A percentile compares a stretch with the other conserved stretches of the same genome.
Conservation (phyloP, 352 stramenopile genomes). For the Paralagenidium karlingii region DNA sequence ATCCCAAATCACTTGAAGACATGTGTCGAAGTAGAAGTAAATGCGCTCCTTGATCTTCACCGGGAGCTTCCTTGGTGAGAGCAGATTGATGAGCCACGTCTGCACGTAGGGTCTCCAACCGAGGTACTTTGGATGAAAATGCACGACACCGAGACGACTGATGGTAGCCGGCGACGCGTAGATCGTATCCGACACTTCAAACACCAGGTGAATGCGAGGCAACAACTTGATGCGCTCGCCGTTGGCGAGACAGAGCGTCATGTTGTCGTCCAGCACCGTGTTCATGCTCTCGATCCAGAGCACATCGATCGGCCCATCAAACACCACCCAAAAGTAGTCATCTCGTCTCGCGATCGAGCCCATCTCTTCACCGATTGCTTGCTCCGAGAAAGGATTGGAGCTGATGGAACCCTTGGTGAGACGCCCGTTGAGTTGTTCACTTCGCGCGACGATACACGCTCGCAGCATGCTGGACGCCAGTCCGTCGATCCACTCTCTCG, state of each 20-base stretch:
- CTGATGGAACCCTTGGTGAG: constrained; percentile 2
- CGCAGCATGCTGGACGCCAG: constrained; percentile 59
- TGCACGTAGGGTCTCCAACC: constrained; percentile 54
- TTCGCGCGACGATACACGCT: constrained; percentile 60
- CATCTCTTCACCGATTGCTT: background rate
- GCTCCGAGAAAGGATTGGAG: background rate
- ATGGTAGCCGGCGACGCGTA: constrained; percentile 88
- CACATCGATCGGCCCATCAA: constrained; percentile 71
- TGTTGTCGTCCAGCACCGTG: constrained; percentile 86
- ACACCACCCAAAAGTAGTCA: constrained; percentile 72
- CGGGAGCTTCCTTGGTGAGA: constrained; percentile 6
- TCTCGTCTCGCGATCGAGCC: constrained; percentile 3
- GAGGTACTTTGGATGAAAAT: constrained; percentile 59
- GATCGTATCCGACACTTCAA: constrained; percentile 86
- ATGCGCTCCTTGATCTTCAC: constrained; percentile 23
- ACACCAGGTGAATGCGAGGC: constrained; percentile 83
- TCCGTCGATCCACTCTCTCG: constrained; percentile 74
- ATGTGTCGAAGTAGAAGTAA: constrained; percentile 45
- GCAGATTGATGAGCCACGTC: constrained; percentile 30
- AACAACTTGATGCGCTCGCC: constrained; percentile 80
- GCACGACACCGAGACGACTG: constrained; percentile 85
- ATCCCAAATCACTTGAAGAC: no score
- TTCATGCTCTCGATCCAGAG: constrained; percentile 84
- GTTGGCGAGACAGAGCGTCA: constrained; percentile 83
- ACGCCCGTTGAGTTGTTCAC: constrained; percentile 23